These are phyloP conservation scores for Cutaneotrichosporon sp. DNA, from an alignment of 1,284 basidiomycete species.

Conservation along the genomic window DNA sequence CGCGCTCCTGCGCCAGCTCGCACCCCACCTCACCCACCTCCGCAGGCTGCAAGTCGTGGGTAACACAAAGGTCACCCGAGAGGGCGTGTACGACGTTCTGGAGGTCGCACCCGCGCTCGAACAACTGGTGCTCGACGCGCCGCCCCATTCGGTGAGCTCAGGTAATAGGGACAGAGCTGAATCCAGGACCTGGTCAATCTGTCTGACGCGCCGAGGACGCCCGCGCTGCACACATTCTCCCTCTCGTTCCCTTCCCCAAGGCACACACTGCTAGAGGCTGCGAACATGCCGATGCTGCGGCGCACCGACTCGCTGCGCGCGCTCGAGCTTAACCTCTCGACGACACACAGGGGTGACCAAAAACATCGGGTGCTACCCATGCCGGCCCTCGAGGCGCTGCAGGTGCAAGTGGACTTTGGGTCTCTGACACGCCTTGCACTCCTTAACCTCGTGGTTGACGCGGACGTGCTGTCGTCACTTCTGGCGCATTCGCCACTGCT, in stretches of 20 bases:
- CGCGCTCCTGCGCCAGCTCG: slow-evolving; percentile 25
- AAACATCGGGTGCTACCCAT: slow-evolving; percentile 18
- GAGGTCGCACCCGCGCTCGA: slow-evolving; percentile 22
- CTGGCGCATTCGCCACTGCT: slow-evolving; percentile 16
- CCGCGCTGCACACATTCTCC: slow-evolving; percentile 25
- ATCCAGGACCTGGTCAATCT: slow-evolving; percentile 28
- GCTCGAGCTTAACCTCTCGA: slow-evolving; percentile 33
- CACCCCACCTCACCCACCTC: slow-evolving; percentile 27
- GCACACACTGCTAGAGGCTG: slow-evolving; percentile 5
- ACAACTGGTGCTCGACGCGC: slow-evolving; percentile 40
- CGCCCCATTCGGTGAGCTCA: slow-evolving; percentile 30
- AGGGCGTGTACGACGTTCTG: slow-evolving; percentile 33
- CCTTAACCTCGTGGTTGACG: slow-evolving; percentile 29
- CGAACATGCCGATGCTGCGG: slow-evolving; percentile 31
- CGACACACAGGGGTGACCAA: not conserved
- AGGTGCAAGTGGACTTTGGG: slow-evolving; percentile 18
- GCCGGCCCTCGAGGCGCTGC: slow-evolving; percentile 14
- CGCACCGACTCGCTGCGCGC: slow-evolving; percentile 20
- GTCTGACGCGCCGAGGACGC: slow-evolving; percentile 21
- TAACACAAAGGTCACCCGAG: slow-evolving; percentile 30
- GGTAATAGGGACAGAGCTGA: not conserved
- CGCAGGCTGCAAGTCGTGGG: slow-evolving; percentile 39
- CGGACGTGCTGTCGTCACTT: slow-evolving; percentile 14
- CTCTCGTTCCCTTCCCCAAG: slow-evolving; percentile 23
- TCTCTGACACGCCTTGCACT: slow-evolving; percentile 28